Conservation (phyloP, 2,329 filamentous ascomycete genomes). For the Dryadomyces sulphureus region DNA sequence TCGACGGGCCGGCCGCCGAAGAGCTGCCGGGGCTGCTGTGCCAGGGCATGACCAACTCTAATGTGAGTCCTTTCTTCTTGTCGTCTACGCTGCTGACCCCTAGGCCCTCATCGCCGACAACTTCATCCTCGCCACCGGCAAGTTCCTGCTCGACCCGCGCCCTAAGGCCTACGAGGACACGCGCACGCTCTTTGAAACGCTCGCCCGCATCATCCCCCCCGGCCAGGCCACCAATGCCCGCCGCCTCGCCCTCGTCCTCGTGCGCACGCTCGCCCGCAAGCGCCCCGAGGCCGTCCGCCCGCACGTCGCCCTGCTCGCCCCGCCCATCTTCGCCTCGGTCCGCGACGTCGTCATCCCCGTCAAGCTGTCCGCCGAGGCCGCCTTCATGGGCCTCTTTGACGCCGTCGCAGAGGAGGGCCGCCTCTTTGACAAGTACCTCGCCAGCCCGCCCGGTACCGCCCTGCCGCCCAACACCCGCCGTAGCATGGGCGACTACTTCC, state of each 20-base stretch:
- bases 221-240: constrained; percentile 71
- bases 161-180: constrained; percentile 59
- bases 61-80: constrained; percentile 37
- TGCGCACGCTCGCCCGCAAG: constrained; percentile 69
- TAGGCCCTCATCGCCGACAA: constrained; percentile 80
- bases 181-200: constrained; percentile 65
- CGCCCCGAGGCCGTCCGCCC: constrained; percentile 70
- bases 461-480: constrained; percentile 51
- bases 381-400: constrained; percentile 79
- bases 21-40: constrained; percentile 66
- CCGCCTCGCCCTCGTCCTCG: constrained; percentile 70
- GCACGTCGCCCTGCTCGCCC: constrained; percentile 65
- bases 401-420: constrained; percentile 76
- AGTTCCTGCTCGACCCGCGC: constrained; percentile 63
- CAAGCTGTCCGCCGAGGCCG: constrained; percentile 87
- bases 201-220: constrained; percentile 62
- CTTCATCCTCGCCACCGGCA: constrained; percentile 76
- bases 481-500: constrained; percentile 95
- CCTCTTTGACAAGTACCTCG: constrained; percentile 85
- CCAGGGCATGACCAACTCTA: constrained; percentile 63
- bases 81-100: neutral
- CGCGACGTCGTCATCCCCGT: constrained; percentile 87
- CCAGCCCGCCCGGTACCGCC: constrained; percentile 45
- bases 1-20: constrained; percentile 49
- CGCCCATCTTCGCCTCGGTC: constrained; percentile 76